Evolutionary conservation across 1,284 basidiomycete genomes (phyloP).

Genomic region (Ceratobasidium sp.): DNA sequence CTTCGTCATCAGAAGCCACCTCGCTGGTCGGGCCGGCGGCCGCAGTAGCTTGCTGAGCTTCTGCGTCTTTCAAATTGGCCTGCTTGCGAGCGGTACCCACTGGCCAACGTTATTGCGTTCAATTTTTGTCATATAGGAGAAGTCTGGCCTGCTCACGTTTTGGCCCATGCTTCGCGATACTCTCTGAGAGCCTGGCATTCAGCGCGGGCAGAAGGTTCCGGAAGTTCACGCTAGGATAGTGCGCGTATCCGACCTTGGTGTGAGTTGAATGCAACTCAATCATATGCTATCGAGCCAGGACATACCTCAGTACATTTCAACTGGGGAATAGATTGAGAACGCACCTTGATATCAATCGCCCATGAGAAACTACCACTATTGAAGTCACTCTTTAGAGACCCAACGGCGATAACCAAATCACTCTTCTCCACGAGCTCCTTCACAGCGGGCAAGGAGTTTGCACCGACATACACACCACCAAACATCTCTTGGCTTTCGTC

Average conservation of each 20-base stretch:
- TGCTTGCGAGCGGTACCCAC: slow-evolving; percentile 50
- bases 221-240: slow-evolving; percentile 62
- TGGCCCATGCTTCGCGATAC: slow-evolving; percentile 51
- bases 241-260: slow-evolving; percentile 66
- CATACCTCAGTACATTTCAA: background rate
- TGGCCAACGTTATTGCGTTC: slow-evolving; percentile 47
- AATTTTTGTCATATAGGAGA: slow-evolving; percentile 52
- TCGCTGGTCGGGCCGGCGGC: slow-evolving; percentile 30
- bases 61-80: slow-evolving; percentile 49
- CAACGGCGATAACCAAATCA: slow-evolving; percentile 88
- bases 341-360: slow-evolving; percentile 20
- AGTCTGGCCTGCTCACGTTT: slow-evolving; percentile 48
- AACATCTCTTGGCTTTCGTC: slow-evolving; percentile 86
- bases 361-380: slow-evolving; percentile 90
- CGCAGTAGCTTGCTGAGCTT: slow-evolving; percentile 43
- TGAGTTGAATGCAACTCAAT: slow-evolving; percentile 85
- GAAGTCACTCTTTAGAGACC: slow-evolving; percentile 87
- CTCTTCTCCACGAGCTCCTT: slow-evolving; percentile 84
- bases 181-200: slow-evolving; percentile 55
- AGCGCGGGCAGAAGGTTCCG: slow-evolving; percentile 61
- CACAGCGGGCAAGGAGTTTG: slow-evolving; percentile 77
- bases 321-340: background rate
- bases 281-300: slow-evolving; percentile 54
- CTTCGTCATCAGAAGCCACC: slow-evolving; percentile 54
- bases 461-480: slow-evolving; percentile 90